Evolutionary conservation across 257 asterid species (phyloP), one percentile per base, ranked within the genome.

Genomic region (Solanum appendiculatum): DNA sequence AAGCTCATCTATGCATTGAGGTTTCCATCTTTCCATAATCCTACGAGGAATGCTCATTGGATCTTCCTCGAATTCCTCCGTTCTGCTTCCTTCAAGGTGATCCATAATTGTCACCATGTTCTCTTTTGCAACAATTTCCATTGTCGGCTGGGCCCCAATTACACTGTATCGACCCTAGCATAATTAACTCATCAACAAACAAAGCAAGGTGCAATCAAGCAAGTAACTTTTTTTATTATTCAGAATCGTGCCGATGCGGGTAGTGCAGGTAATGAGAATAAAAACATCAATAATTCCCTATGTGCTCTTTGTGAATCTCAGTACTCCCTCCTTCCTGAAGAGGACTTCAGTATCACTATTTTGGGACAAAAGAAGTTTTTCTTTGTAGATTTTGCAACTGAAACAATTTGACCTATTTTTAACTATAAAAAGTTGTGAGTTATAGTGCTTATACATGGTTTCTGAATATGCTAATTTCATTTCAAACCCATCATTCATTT

Each of bases 121-220:
- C 92, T 94, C 96, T 89, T 96, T 94, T 51, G 98, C 97, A 84
- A 96, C 93, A 91, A 96, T 92, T 90, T 96, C 99, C 99, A 96
- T 94, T 8, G 97, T 90, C 37, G 99, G 99, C 90, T 94, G 99
- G 89, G 99, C 97, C 86, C 99, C 98, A 92, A 96, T 85, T 70
- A 96, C 97, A 90, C 99, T 96, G 87, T 90, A 96, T 54, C 99
- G 92, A 73, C 99, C 99, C 99, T 96, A 91, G 86, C 89, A 93
- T 46, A 86, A 87, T 86, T 86, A 66, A 87, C 72, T 88, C 85
- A 83, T 77, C 75, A 89, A 90, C 73, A 90, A 88, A 86, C 88
- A 88, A 82, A 87, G 86, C 83, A 89, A 82, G 40, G 69, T 10
- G 72, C 39, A 82, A 51, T 16, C 56, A 85, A 46, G 27, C 46